Evolutionary conservation across 2,329 filamentous ascomycete genomes (phyloP), one percentile per base, ranked within the genome.

Genomic region (Aspergillus pseudoglaucus): DNA sequence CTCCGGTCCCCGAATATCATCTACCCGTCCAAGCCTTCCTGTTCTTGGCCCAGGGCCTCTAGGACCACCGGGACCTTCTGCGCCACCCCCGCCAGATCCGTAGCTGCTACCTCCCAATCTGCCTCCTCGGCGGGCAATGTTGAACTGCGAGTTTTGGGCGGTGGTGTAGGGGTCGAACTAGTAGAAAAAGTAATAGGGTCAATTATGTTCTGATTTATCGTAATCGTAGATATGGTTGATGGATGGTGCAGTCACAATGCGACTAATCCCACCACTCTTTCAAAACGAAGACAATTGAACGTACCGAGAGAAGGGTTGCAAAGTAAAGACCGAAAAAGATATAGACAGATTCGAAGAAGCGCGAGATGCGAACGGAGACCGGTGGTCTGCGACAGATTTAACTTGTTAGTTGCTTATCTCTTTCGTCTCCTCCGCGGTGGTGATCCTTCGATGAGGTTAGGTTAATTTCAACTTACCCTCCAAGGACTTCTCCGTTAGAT

Each of bases 251-350:
- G 25, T 12, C 25, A 10, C 10, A 9, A 12, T 30, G 25, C 25
- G 10, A 30, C 10, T 12, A 30, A 35, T 15, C 32, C 14, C 32
- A 14, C 14, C 14, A 17, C 6, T 35, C 33, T 10, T 9, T n/a
- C 14, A 35, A 35, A 8, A 20, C 4, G 39, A 27, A 47, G 20
- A 17, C 4, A n/a, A 30, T 18, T 17, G 1, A 15, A 60, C 68
- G 27, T 67, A 75, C 73, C 45, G 73, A 69, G 51, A 77, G 74
- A 8, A 77, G 61, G 38, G 70, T 73, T 38, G 72, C 71, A 23
- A 77, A 54, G 49, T 77, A 77, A 20, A 77, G 61, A 5, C 74
- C 75, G 4, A 77, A 39, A 54, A 76, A 75, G 51, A 70, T 58
- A 54, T 76, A 77, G 44, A 71, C 48, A 46, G 59, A 62, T 43